Evolutionary conservation across 2,329 filamentous ascomycete genomes (phyloP).

Genomic region (Pseudocercospora fuligena): DNA sequence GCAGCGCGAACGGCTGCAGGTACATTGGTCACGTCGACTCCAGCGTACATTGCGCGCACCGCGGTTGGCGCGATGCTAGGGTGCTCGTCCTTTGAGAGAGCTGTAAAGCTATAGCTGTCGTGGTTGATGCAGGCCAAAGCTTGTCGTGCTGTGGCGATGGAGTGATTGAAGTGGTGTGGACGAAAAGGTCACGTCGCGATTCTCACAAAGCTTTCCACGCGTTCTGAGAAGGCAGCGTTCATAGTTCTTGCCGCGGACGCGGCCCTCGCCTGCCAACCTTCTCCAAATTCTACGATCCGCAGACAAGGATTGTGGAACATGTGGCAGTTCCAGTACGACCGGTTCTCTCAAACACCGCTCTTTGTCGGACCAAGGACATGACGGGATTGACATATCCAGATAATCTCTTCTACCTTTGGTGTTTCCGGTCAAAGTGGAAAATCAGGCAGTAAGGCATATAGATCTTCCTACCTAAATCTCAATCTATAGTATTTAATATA

Average conservation of each 20-base stretch:
- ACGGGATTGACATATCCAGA: not conserved
- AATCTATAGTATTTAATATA: too few species aligned
- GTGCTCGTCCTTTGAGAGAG: not conserved
- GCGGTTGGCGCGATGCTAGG: not conserved
- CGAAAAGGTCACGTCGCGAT: not conserved
- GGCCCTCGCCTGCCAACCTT: too few species aligned
- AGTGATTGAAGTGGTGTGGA: not conserved
- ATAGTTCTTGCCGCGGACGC: too few species aligned
- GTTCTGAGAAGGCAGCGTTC: too few species aligned
- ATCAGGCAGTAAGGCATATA: too few species aligned
- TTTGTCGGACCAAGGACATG: not conserved
- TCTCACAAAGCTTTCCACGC: not conserved
- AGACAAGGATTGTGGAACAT: not conserved
- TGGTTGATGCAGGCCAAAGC: conserved; percentile 4
- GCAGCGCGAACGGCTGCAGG: conserved; percentile 14
- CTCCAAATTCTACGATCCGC: not conserved
- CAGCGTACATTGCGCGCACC: not conserved
- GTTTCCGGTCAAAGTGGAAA: too few species aligned
- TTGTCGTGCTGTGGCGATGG: not conserved
- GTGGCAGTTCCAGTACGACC: not conserved
- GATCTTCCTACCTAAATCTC: too few species aligned
- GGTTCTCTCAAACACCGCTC: not conserved
- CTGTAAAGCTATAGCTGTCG: not conserved
- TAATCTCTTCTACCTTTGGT: not conserved
- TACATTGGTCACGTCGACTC: conserved; percentile 1